phyloP scores from a whole-genome alignment of 2,329 filamentous ascomycete genomes.

The Colletotrichum shisoi region DNA sequence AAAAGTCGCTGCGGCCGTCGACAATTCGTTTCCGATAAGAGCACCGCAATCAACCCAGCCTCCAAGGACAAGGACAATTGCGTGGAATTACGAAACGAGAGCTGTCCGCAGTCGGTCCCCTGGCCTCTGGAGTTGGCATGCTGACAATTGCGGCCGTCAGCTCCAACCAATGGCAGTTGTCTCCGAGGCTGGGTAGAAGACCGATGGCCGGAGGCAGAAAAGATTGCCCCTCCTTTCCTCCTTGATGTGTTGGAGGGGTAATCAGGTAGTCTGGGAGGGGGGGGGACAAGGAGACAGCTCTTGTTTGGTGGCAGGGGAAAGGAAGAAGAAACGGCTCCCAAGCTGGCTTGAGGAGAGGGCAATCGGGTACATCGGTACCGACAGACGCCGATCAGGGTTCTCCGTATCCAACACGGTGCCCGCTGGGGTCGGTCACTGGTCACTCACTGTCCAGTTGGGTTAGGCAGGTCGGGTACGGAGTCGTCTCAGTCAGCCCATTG shows the following conservation, averaged over 20 bases:
- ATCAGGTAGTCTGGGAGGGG: neutral
- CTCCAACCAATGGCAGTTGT: conserved; percentile 20
- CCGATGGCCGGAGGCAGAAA: conserved; percentile 35
- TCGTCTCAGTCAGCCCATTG: conserved; percentile 4
- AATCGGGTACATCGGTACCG: conserved; percentile 18
- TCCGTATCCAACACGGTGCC: conserved; percentile 27
- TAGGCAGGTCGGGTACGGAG: conserved; percentile 7
- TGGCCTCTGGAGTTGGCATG: conserved; percentile 10
- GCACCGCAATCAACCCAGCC: neutral
- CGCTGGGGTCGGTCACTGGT: neutral
- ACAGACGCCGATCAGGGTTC: conserved; percentile 36
- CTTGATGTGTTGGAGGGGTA: conserved; percentile 8
- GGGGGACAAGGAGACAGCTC: neutral
- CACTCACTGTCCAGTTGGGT: neutral
- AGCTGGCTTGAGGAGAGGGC: conserved; percentile 10
- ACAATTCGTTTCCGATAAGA: neutral
- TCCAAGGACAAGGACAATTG: neutral
- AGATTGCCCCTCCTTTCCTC: neutral
- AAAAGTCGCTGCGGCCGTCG: neutral
- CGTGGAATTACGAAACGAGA: conserved; percentile 27
- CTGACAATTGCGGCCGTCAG: conserved; percentile 12
- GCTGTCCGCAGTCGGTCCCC: conserved; percentile 25
- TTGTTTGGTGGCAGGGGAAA: conserved; percentile 5
- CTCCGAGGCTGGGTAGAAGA: conserved; percentile 15
- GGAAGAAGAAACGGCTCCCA: conserved; percentile 11